Base-by-base conservation (phyloP, 2,329 filamentous ascomycete genomes). In the Aspergillus oerlinghausenensis region DNA sequence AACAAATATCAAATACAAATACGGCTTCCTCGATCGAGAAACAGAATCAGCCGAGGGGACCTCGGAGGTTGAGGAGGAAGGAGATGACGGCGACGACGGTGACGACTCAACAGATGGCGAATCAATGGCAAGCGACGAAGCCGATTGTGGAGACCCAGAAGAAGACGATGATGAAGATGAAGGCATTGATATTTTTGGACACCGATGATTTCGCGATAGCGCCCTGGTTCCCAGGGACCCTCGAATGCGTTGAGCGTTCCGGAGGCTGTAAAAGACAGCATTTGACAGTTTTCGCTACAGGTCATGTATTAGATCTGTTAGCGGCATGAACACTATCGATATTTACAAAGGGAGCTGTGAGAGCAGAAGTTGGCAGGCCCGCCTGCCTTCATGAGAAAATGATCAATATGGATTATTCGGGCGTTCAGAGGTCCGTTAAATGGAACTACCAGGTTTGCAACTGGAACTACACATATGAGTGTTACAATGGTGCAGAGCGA, bases 121-220 rank as follows among this genome's bases (percentile, higher is more conserved):
- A 5, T 58, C 43, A 11, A 61, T 59, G 25, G 43, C 21, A 29
- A 49, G 35, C 49, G 52, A 35, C 60, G 60, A 38, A 17, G 7
- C 64, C 63, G 57, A 59, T 9, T 60, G 55, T 56, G 72, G 73
- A 49, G 76, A 60, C 21, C 70, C 73, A 40, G 72, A 74, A 17
- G 68, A 70, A 9, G 72, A 74, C 11, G 76, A 77, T 5, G 76
- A 78, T 1, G 79, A 80, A 2, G 72, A 74, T 55, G 79, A 82
- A 65, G 64, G 70, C 32, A 80, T 82, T 63, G 77, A 79, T 56
- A 74, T 83, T 55, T 79, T 82, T 63, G 81, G 81, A 10, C 81
- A 84, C 70, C 73, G 77, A 60, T 82, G 67, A 75, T 55, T 32
- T 43, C 47, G 19, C 42, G 38, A 23, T 11, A 55, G 42, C 23